Conservation (phyloP, 1,139 yeast species). For the Spencermartinsiella ligniputridi region DNA sequence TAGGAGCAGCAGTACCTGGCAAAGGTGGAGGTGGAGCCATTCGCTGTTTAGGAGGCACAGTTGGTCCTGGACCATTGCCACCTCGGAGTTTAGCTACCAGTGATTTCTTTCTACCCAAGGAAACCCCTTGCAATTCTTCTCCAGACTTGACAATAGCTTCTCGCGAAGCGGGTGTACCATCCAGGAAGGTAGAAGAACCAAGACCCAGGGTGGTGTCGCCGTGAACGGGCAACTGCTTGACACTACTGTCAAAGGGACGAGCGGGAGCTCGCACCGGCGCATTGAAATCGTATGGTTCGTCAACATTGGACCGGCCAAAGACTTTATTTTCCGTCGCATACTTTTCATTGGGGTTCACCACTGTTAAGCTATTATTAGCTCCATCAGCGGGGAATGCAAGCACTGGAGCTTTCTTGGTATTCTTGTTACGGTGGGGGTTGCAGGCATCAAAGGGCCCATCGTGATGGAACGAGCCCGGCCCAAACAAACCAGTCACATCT, state of each 20-base stretch:
- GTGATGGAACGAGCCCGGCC: conserved; percentile 93
- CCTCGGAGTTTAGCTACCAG: conserved; percentile 59
- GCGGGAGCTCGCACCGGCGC: conserved; percentile 3
- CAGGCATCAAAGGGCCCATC: conserved; percentile 99
- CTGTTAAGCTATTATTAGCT: conserved; percentile 82
- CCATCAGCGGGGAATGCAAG: conserved; percentile 94
- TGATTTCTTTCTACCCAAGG: conserved; percentile 54
- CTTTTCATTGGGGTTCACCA: conserved; percentile 41
- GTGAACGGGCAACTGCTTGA: conserved; percentile 68
- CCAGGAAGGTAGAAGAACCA: conserved; percentile 86
- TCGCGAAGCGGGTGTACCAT: conserved; percentile 91
- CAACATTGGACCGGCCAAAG: conserved; percentile 31
- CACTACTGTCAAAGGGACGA: conserved; percentile 56
- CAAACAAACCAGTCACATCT: conserved; percentile 93
- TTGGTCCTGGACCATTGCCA: conserved; percentile 20
- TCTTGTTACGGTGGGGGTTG: conserved; percentile 90
- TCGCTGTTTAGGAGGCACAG: conserved; percentile 7
- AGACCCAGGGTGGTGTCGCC: conserved; percentile 83
- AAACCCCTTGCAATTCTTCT: conserved; percentile 24
- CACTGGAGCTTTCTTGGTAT: conserved; percentile 75
- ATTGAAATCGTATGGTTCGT: conserved; percentile 31
- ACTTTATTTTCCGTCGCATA: conserved; percentile 34
- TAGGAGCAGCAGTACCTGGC: conserved; percentile 9
- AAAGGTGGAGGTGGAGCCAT: conserved; percentile 4
- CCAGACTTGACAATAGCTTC: conserved; percentile 41